These are phyloP conservation scores for Noccaea caerulescens DNA, from an alignment of 345 rosid species.

Conservation along the genomic window DNA sequence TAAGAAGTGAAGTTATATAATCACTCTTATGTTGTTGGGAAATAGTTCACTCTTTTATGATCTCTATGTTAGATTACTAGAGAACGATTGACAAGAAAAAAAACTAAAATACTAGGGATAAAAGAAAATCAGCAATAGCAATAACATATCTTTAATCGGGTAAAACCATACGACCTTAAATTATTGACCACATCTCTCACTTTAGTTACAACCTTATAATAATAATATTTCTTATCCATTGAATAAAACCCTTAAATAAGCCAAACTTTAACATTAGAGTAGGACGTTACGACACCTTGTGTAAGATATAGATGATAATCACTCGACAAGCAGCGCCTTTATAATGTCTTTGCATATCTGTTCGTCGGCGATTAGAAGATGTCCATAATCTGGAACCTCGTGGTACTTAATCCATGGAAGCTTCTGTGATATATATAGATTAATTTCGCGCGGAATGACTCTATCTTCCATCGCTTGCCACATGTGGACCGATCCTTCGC, in stretches of 20 bases:
- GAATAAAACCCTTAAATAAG: background rate
- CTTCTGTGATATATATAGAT: slow-evolving; percentile 55
- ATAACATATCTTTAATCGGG: too few species aligned
- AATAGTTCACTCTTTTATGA: too few species aligned
- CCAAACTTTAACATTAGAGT: background rate
- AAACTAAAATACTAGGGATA: too few species aligned
- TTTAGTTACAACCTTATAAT: background rate
- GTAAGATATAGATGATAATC: slow-evolving; percentile 20
- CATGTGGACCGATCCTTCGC: slow-evolving; percentile 64
- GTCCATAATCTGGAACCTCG: slow-evolving; percentile 68
- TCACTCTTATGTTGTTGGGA: too few species aligned
- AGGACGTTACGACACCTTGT: background rate
- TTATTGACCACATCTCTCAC: background rate
- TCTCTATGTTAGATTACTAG: too few species aligned
- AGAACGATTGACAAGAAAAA: too few species aligned
- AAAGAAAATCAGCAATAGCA: too few species aligned
- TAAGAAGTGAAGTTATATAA: too few species aligned
- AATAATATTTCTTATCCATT: background rate
- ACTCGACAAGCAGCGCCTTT: slow-evolving; percentile 52
- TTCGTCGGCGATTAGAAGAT: slow-evolving; percentile 47
- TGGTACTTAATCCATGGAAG: slow-evolving; percentile 83
- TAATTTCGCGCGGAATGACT: slow-evolving; percentile 56
- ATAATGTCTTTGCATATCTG: slow-evolving; percentile 56
- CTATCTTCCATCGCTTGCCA: slow-evolving; percentile 82
- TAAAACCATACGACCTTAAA: too few species aligned